These are phyloP conservation scores for Vitrella brassicaformis DNA, from an alignment of 73 alveolate genomes.

Conservation along the genomic window DNA sequence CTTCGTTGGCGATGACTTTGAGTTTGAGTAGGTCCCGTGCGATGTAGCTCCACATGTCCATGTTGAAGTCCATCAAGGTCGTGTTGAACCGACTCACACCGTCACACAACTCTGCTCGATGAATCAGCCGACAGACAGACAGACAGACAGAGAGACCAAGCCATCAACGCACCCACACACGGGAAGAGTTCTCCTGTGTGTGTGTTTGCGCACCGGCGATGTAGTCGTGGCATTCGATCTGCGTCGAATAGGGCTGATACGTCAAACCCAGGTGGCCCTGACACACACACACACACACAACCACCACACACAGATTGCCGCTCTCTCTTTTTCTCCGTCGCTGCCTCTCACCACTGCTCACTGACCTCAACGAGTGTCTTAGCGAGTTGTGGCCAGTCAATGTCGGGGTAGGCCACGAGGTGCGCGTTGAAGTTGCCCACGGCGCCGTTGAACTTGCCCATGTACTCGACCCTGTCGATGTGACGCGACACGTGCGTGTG, in stretches of 20 bases:
- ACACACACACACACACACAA: neutral
- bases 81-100: constrained; percentile 18
- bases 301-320: neutral
- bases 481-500: constrained; percentile 32
- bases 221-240: constrained; percentile 80
- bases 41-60: constrained; percentile 58
- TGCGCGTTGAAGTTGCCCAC: constrained; percentile 85
- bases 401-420: constrained; percentile 65
- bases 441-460: constrained; percentile 86
- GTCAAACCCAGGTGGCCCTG: constrained; percentile 44
- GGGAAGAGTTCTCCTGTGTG: constrained; percentile 9
- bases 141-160: constrained; percentile 78
- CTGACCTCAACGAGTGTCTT: constrained; percentile 54
- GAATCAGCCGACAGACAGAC: constrained; percentile 47
- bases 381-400: constrained; percentile 60
- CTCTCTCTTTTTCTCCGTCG: neutral
- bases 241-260: constrained; percentile 76
- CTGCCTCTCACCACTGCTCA: constrained; percentile 41
- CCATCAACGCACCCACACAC: constrained; percentile 35
- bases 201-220: constrained; percentile 54
- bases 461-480: constrained; percentile 37
- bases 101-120: neutral
- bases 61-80: constrained; percentile 47
- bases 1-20: constrained; percentile 55
- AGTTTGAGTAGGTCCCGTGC: constrained; percentile 59